Evolutionary conservation across 2,329 filamentous ascomycete genomes (phyloP), one percentile per base, ranked within the genome.

Genomic region (Grosmannia clavigera): DNA sequence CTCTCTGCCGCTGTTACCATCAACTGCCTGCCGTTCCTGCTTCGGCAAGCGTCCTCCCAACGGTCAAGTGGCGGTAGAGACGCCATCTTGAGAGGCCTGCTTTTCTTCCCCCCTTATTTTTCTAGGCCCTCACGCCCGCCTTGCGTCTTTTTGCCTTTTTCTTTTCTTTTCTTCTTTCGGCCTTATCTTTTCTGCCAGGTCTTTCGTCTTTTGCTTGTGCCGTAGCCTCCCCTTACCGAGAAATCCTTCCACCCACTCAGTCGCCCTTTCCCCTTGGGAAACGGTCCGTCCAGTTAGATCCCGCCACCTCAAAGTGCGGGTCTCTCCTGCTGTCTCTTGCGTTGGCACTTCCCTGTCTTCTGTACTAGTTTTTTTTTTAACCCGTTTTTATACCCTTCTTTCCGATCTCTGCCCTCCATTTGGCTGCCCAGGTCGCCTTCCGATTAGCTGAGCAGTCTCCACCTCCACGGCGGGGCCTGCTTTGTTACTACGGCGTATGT

Each of bases 351-450:
- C 43, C 43, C 19, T 46, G 19, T 46, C 16, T 2, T 9, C 16
- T 16, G 5, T 50, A 12, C 31, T 50, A 48, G 14, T 19, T 38
- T 50, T 22, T 40, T 50, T 25, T 31, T 55, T 10, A 38, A 46
- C 16, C 43, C 43, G 43, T 46, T 46, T 46, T 58, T 16, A n/a
- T 50, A 22, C 14, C 38, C 25, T 59, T 59, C 22, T 40, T 31
- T 55, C 22, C 29, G 50, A 40, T 58, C 35, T 35, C 35, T 58
- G 35, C 11, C 50, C 54, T 57, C 57, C 57, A 56, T 57, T 50
- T 40, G 40, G 3, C n/a, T 10, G 5, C 10, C 22, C 10, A 25
- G 50, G 14, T 52, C 43, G 19, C 16, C 43, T 46, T 46, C 43
- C 43, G 43, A 46, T 46, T 46, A 46, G 43, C 43, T 46, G 43